Conservation (phyloP, 257 asterid genomes). For the Datura wrightii region DNA sequence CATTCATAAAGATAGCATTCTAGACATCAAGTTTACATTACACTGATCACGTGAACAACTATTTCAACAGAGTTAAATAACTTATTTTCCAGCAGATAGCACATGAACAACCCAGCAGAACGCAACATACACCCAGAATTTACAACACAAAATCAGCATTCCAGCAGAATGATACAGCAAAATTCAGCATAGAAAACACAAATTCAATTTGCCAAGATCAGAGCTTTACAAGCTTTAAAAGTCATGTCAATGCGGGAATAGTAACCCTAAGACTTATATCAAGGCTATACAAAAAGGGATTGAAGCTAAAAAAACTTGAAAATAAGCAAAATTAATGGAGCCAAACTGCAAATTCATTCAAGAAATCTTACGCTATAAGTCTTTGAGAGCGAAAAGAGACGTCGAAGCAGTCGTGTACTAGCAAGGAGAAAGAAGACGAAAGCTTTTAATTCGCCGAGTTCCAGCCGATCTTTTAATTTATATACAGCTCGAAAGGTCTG, state of each 20-base stretch:
- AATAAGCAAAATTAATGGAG: neutral
- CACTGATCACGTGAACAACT: neutral
- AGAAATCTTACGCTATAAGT: neutral
- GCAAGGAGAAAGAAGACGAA: neutral
- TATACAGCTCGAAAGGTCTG: neutral
- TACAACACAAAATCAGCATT: neutral
- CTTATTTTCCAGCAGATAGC: constrained; percentile 5
- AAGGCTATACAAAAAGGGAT: neutral
- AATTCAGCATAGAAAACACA: neutral
- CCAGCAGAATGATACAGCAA: neutral
- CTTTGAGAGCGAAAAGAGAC: neutral
- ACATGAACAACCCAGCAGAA: neutral
- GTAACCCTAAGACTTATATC: neutral
- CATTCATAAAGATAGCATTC: neutral
- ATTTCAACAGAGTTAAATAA: neutral
- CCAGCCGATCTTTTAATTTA: neutral
- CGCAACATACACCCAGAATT: neutral
- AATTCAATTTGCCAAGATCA: neutral
- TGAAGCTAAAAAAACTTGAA: neutral
- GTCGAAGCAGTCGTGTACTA: neutral
- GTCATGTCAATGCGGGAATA: neutral
- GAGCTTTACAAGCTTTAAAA: neutral
- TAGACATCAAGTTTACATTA: neutral
- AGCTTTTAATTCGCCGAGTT: neutral
- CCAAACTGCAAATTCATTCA: neutral